A percentile compares a stretch with the other conserved stretches of the same genome.
These are phyloP conservation scores for Avena insularis DNA, from an alignment of 176 grass and related monocot species.

Conservation along the genomic window DNA sequence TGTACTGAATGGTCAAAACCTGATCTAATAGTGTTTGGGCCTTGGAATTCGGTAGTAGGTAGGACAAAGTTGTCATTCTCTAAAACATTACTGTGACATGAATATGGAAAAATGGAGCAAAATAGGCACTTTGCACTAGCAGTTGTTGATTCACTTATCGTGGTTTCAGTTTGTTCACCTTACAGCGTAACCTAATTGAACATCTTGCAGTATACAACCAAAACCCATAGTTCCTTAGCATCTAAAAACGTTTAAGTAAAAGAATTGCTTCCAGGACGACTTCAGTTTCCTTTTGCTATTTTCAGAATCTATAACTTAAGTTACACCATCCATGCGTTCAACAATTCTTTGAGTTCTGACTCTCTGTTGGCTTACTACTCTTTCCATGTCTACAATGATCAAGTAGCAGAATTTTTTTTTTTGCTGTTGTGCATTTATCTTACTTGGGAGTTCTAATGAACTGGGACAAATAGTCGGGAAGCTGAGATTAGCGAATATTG, in stretches of 20 bases:
- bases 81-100: background rate
- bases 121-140: slow-evolving; percentile 1
- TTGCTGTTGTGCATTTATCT: background rate
- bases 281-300: background rate
- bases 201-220: background rate
- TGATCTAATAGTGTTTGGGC: background rate
- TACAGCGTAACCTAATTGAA: background rate
- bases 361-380: background rate
- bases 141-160: background rate
- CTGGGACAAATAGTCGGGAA: too few species aligned
- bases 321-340: background rate
- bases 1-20: slow-evolving; percentile 7
- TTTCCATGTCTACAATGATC: background rate
- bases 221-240: background rate
- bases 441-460: background rate
- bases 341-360: background rate
- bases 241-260: background rate
- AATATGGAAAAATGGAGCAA: background rate
- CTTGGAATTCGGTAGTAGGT: background rate
- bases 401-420: background rate
- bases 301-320: background rate
- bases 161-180: background rate
- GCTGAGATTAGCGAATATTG: background rate
- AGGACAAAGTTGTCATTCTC: background rate
- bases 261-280: background rate